Conservation (phyloP, 2,329 filamentous ascomycete genomes). For the Diplodia intermedia region DNA sequence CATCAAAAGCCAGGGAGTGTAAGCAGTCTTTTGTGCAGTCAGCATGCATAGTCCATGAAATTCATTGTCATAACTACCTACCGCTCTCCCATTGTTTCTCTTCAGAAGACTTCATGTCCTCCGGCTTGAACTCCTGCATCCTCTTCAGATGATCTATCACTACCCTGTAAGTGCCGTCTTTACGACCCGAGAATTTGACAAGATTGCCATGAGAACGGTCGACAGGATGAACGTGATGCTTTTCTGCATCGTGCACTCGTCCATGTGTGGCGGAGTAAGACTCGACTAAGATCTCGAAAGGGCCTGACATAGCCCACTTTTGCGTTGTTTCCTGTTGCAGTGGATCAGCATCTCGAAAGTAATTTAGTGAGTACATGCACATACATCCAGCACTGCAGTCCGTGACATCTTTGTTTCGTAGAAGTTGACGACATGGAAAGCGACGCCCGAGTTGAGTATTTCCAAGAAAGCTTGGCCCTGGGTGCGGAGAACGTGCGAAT, state of each 20-base stretch:
- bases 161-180: not conserved
- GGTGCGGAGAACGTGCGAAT: not conserved
- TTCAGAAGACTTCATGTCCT: not conserved
- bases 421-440: not conserved
- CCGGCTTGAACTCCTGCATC: not conserved
- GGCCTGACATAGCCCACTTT: not conserved
- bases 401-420: not conserved
- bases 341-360: not conserved
- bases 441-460: not conserved
- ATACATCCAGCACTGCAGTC: not conserved
- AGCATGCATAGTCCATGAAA: not conserved
- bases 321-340: not conserved
- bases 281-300: not conserved
- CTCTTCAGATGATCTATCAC: not conserved
- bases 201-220: not conserved
- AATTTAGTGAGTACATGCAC: not conserved
- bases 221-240: not conserved
- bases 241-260: not conserved
- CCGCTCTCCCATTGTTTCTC: no score
- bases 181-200: not conserved
- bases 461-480: not conserved
- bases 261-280: not conserved
- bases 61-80: not conserved
- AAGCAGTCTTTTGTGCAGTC: not conserved
- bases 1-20: not conserved